phyloP scores from a whole-genome alignment of 75 land plant genomes.

The Cunninghamia lanceolata region DNA sequence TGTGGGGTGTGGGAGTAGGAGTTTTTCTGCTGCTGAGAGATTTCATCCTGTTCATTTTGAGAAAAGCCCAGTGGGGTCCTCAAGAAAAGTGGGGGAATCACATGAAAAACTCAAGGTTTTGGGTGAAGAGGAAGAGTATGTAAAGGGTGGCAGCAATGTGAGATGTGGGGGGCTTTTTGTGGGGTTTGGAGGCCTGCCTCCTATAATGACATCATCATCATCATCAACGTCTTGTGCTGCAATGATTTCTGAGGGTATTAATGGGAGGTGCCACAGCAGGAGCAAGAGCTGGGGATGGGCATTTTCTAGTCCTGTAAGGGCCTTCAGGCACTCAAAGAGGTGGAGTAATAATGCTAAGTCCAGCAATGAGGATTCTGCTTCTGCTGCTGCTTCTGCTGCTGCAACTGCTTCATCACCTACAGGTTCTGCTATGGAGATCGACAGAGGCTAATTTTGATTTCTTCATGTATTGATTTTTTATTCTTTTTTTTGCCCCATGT shows the following conservation, averaged over 20 bases:
- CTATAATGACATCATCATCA: not conserved
- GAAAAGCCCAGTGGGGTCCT: conserved; percentile 53
- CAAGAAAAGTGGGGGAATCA: conserved; percentile 46
- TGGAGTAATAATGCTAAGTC: conserved; percentile 7
- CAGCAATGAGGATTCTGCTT: conserved; percentile 3
- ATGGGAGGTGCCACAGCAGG: conserved; percentile 21
- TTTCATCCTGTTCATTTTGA: conserved; percentile 19
- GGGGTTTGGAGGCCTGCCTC: conserved; percentile 18
- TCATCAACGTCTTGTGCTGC: conserved; percentile 29
- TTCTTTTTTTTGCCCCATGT: not conserved
- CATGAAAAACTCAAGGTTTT: conserved; percentile 29
- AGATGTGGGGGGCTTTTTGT: conserved; percentile 32
- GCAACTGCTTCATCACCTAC: conserved; percentile 3
- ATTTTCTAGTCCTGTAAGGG: conserved; percentile 60
- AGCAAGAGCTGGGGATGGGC: conserved; percentile 64
- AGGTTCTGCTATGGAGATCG: conserved; percentile 11
- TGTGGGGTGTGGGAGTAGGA: conserved; percentile 68
- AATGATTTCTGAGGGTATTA: conserved; percentile 19
- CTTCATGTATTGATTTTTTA: not conserved
- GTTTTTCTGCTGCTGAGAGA: conserved; percentile 60
- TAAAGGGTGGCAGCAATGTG: conserved; percentile 42
- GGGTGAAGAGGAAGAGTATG: conserved; percentile 35
- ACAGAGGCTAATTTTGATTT: conserved; percentile 12
- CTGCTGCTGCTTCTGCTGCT: not conserved
- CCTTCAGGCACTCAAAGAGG: conserved; percentile 27